A percentile compares a stretch with the other conserved stretches of the same genome.
Evolutionary conservation across 2,329 filamentous ascomycete species (phyloP).

Genomic region (Juglanconis oblonga): DNA sequence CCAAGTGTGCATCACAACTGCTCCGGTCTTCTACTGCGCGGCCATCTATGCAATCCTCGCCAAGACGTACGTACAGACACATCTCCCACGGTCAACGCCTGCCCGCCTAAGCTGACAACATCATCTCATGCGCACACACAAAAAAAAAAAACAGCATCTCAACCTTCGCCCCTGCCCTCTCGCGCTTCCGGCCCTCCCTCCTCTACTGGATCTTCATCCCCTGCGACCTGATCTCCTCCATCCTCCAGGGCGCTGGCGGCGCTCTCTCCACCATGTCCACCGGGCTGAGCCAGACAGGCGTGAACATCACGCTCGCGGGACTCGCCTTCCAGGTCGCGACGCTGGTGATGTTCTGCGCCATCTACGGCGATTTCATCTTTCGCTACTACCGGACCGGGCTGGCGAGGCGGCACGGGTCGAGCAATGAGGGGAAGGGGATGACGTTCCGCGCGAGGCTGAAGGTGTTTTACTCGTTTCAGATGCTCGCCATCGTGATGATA

Average conservation of each 20-base stretch:
- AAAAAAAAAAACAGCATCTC: conserved; percentile 34
- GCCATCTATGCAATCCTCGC: conserved; percentile 64
- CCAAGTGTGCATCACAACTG: conserved; percentile 56
- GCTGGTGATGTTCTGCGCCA: conserved; percentile 48
- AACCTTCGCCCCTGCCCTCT: conserved; percentile 34
- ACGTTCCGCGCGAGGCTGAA: conserved; percentile 31
- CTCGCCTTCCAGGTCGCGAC: conserved; percentile 57
- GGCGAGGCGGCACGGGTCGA: not conserved
- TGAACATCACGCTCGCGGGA: conserved; percentile 50
- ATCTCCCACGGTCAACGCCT: too few species aligned
- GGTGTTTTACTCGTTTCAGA: conserved; percentile 50
- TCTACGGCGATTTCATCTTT: conserved; percentile 47
- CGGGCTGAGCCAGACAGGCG: conserved; percentile 45
- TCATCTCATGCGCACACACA: too few species aligned
- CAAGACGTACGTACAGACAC: conserved; percentile 25
- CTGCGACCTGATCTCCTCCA: conserved; percentile 52
- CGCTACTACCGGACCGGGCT: conserved; percentile 30
- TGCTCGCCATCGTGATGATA: conserved; percentile 55
- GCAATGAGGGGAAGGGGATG: not conserved
- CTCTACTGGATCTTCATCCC: conserved; percentile 48
- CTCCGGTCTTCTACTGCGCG: conserved; percentile 56
- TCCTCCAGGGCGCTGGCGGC: conserved; percentile 54
- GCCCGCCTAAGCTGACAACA: too few species aligned
- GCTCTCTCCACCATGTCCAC: conserved; percentile 43
- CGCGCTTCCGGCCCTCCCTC: conserved; percentile 37